Evolutionary conservation across 2,329 filamentous ascomycete species (phyloP).

Genomic region (Pyricularia grisea): DNA sequence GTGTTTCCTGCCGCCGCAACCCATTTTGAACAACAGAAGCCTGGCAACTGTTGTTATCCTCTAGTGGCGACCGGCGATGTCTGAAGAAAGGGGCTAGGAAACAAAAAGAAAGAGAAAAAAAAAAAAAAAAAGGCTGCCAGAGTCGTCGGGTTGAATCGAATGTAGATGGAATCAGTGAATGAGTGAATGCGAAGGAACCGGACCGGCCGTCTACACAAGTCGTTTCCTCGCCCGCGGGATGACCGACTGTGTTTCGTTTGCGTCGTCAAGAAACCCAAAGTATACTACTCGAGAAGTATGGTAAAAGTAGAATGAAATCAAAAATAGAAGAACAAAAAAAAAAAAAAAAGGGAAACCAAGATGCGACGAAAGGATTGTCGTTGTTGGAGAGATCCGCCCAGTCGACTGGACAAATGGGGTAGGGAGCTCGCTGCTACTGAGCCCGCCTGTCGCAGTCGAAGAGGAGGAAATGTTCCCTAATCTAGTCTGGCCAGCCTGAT

Average conservation of each 20-base stretch:
- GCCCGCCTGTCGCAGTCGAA: background rate
- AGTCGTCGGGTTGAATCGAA: slow-evolving; percentile 9
- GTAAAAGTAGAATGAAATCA: background rate
- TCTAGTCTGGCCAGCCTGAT: background rate
- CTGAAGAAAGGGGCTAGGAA: background rate
- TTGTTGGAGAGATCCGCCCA: background rate
- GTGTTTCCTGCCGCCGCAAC: slow-evolving; percentile 34
- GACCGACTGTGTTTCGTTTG: slow-evolving; percentile 17
- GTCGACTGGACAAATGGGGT: background rate
- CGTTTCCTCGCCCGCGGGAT: slow-evolving; percentile 23
- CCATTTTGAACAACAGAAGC: slow-evolving; percentile 37
- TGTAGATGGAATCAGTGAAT: slow-evolving; percentile 7
- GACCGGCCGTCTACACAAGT: slow-evolving; percentile 20
- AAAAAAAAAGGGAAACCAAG: background rate
- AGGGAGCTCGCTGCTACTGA: background rate
- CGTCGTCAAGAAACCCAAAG: slow-evolving; percentile 8
- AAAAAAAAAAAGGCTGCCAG: slow-evolving; percentile 6
- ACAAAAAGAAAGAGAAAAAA: slow-evolving; percentile 6
- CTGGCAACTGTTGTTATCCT: slow-evolving; percentile 16
- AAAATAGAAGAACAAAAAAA: background rate
- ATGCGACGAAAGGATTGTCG: background rate
- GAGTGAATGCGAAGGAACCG: slow-evolving; percentile 8
- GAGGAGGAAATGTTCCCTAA: background rate
- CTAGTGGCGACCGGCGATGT: slow-evolving; percentile 5
- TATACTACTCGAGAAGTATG: background rate